Evolutionary conservation across 805 yeast species (phyloP), one percentile per base, ranked within the genome.

Genomic region (Yarrowia porcina): DNA sequence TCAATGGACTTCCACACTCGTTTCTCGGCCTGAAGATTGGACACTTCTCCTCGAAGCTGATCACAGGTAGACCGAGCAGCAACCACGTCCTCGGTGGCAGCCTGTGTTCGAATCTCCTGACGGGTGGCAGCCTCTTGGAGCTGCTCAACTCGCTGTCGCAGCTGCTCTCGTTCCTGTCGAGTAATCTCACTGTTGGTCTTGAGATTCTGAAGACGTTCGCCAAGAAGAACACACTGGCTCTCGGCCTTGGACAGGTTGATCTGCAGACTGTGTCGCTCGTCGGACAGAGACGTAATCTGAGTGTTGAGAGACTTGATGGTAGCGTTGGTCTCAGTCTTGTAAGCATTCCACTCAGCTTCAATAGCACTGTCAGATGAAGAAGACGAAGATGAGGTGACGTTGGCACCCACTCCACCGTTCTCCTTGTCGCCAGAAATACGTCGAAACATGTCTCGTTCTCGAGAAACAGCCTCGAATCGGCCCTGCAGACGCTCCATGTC

Each of bases 381-480:
- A 52, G 50, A 57, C 64, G 38, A 65, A 18, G 23, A 2, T 4
- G 9, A 4, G 10, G 12, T 27, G 9, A 3, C 11, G 30, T 9
- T 41, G 45, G 67, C 7, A 38, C 36, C 35, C 10, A 32, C 38
- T 44, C 57, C 25, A 42, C 49, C 57, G 30, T 30, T 63, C 32
- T 44, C 54, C 44, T 49, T 59, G 17, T 56, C 63, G 15, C 66
- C 61, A 12, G 69, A 62, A 66, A 70, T 71, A 61, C 68, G 68
- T 68, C 84, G 79, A 68, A 86, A 80, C 75, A 85, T 82, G 67
- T 91, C 96, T 63, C 91, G 81, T 71, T 89, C 96, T 65, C 84
- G 81, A 4, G 80, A 75, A 1, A 83, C 78, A 1, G 87, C 80
- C 11, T 78, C 81, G 44, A 85, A 72, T 69, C 82, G 83, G 1